phyloP scores from a whole-genome alignment of 345 rosid species.

The Clausena lansium region DNA sequence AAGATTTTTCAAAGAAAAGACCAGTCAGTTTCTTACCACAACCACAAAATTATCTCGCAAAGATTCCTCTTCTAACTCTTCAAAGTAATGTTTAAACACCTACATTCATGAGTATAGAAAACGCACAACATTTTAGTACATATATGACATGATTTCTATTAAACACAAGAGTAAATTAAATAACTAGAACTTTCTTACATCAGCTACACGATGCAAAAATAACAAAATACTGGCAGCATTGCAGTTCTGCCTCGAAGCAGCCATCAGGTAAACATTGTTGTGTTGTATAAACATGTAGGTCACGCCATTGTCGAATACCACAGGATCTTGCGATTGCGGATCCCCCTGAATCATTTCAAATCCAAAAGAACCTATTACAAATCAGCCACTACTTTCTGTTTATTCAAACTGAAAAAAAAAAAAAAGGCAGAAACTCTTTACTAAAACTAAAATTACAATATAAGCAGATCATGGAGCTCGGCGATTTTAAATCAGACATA shows the following conservation, averaged over 20 bases:
- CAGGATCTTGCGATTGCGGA: conserved; percentile 78
- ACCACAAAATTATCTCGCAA: conserved; percentile 80
- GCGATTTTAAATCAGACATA: background rate
- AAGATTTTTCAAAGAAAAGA: background rate
- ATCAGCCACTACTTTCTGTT: background rate
- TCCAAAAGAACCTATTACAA: background rate
- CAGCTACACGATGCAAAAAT: conserved; percentile 62
- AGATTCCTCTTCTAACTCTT: conserved; percentile 78
- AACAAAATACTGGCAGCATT: conserved; percentile 67
- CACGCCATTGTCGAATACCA: conserved; percentile 65
- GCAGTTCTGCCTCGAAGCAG: conserved; percentile 67
- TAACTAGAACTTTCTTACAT: conserved; percentile 39
- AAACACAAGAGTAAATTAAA: background rate
- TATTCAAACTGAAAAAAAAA: background rate
- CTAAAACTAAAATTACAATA: background rate
- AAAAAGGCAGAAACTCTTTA: background rate
- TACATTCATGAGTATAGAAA: background rate
- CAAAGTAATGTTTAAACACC: conserved; percentile 85
- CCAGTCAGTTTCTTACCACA: conserved; percentile 45
- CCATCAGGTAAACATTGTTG: conserved; percentile 65
- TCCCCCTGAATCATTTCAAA: conserved; percentile 42
- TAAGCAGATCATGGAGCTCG: background rate
- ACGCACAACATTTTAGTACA: background rate
- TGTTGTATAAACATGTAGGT: conserved; percentile 71
- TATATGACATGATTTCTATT: background rate